Conservation (phyloP, 2,329 filamentous ascomycete genomes). For the Rhynchosporium secalis region DNA sequence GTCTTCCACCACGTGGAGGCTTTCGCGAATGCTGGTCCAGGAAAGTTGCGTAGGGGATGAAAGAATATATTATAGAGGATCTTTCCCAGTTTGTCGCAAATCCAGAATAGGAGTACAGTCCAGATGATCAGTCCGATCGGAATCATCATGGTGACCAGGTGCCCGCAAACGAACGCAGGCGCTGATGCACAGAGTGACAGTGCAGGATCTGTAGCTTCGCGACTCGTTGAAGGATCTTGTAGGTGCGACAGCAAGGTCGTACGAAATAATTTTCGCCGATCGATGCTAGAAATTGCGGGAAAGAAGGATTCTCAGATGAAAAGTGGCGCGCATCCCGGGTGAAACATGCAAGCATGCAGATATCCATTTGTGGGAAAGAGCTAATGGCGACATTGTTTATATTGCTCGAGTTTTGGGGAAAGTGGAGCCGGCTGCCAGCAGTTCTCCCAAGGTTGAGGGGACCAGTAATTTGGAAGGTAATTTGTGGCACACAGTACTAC, state of each 20-base stretch:
- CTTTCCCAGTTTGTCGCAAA: not conserved
- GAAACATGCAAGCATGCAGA: not conserved
- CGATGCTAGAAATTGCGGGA: not conserved
- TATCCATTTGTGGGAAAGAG: not conserved
- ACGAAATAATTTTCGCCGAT: not conserved
- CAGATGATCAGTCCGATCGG: not conserved
- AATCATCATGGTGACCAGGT: not conserved
- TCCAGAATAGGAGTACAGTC: not conserved
- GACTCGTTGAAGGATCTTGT: not conserved
- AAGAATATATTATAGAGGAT: conserved; percentile 27
- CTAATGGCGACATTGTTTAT: not conserved
- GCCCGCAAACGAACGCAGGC: not conserved
- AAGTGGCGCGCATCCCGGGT: not conserved
- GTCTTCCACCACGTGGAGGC: conserved; percentile 36
- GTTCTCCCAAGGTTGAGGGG: not conserved
- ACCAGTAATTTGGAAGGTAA: not conserved
- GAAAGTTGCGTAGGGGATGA: conserved; percentile 38
- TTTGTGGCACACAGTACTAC: not conserved
- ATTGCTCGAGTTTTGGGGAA: not conserved
- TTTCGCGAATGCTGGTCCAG: conserved; percentile 37
- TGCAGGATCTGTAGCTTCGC: conserved; percentile 7
- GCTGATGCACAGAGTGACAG: conserved; percentile 4
- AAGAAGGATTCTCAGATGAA: not conserved
- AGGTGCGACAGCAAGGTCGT: not conserved
- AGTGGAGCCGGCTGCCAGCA: not conserved